Base-by-base conservation (phyloP, 306 rosid species). In the Hippophae rhamnoides region DNA sequence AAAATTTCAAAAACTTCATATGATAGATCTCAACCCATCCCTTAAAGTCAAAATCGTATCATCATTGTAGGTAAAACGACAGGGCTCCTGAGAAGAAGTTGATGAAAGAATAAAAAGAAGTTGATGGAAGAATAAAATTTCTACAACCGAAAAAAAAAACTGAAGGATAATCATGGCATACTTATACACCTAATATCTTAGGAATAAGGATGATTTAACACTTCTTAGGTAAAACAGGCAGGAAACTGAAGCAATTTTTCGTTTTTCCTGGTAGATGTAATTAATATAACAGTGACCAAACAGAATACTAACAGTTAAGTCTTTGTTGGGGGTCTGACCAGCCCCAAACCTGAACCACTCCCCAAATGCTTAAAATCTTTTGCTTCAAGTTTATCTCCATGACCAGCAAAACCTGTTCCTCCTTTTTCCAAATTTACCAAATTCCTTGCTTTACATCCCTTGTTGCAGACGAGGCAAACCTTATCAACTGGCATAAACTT, bases 311-410 rank as follows among this genome's bases (percentile, higher is more conserved):
- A 18, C 40, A 31, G 54, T 83, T 65, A 88, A 51, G 99, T 88
- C 74, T 92, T 92, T 56, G 41, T 83, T 6, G 99, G 83, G 25
- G 97, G 99, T 57, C 99, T 84, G 47, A 89, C 96, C 75, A 93
- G 72, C 41, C 97, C 99, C 73, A 93, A 72, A 55, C 99, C 99
- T n/a, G 76, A 59, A 31, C 99, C 99, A 46, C 99, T 93, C 51
- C 99, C 99, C 86, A 92, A 83, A 71, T 92, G 99, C 86, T 88
- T 88, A 66, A 85, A 92, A 62, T 89, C 96, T 55, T 51, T 88
- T 40, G 97, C 99, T 74, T 93, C 84, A 64, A 92, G 99, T 75
- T 86, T 69, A 68, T 92, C 94, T 0, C 78, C 99, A 8, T 92
- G 99, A 62, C 78, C 96, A 8, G 99, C 62, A 70, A 78, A 93